Evolutionary conservation across 2,329 filamentous ascomycete genomes (phyloP).

Genomic region (Trichoderma asperellum): DNA sequence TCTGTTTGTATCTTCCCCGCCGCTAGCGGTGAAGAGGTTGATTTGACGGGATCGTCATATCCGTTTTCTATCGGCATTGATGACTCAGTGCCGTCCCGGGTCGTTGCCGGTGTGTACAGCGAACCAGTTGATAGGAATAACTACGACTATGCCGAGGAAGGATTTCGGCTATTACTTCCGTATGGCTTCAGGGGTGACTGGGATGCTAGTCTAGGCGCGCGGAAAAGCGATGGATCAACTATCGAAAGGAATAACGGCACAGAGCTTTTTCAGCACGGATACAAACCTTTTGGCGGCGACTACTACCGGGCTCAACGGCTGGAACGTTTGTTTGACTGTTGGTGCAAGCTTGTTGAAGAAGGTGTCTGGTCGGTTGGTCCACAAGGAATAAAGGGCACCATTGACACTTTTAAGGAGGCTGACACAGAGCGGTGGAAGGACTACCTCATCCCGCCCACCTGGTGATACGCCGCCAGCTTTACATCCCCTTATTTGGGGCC

Average conservation of each 20-base stretch:
- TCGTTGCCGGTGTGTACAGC: not conserved
- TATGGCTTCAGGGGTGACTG: not conserved
- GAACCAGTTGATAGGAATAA: not conserved
- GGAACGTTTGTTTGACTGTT: slow-evolving; percentile 28
- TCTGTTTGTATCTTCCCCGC: slow-evolving; percentile 4
- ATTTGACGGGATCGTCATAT: not conserved
- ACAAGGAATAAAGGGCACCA: slow-evolving; percentile 27
- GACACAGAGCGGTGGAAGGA: slow-evolving; percentile 21
- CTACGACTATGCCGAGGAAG: slow-evolving; percentile 13
- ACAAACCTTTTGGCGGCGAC: slow-evolving; percentile 41
- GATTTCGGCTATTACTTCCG: slow-evolving; percentile 6
- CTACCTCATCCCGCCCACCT: slow-evolving; percentile 30
- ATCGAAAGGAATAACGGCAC: slow-evolving; percentile 27
- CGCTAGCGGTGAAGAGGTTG: not conserved
- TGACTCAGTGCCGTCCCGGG: not conserved
- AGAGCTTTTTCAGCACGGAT: slow-evolving; percentile 42
- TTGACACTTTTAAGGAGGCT: slow-evolving; percentile 27
- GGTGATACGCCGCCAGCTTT: not conserved
- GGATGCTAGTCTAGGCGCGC: not conserved
- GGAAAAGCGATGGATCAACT: slow-evolving; percentile 13
- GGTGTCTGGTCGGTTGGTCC: slow-evolving; percentile 28
- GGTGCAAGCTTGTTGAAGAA: slow-evolving; percentile 23
- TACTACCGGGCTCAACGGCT: slow-evolving; percentile 33
- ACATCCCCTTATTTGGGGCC: not conserved
- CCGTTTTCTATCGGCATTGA: not conserved